Conservation (phyloP, 2,329 filamentous ascomycete species). For the Stagonosporopsis chrysanthemi region DNA sequence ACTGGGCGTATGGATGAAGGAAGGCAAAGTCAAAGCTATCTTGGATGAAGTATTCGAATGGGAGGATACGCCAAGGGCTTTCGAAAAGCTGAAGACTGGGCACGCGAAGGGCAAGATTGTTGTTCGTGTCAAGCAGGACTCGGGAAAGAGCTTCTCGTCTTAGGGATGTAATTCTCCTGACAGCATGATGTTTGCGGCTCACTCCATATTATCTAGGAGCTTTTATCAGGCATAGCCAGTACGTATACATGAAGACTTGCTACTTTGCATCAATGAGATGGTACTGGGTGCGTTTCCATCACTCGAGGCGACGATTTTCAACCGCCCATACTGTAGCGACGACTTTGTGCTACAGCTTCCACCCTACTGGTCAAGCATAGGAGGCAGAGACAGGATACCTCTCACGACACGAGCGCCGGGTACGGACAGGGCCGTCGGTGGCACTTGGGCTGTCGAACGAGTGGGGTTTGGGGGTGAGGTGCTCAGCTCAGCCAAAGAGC, state of each 20-base stretch:
- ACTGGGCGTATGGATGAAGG: conserved; percentile 63
- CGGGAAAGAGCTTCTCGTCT: background rate
- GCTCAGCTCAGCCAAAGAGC: too few species aligned
- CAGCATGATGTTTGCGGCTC: background rate
- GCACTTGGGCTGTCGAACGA: too few species aligned
- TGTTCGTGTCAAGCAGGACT: conserved; percentile 42
- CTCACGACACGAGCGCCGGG: too few species aligned
- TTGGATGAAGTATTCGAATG: conserved; percentile 65
- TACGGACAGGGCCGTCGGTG: too few species aligned
- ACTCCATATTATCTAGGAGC: background rate
- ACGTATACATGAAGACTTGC: background rate
- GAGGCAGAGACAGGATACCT: too few species aligned
- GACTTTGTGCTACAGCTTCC: too few species aligned
- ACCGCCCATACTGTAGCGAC: too few species aligned
- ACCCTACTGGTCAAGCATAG: too few species aligned
- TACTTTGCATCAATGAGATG: background rate
- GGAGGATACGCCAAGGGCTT: conserved; percentile 65
- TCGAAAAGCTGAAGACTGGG: conserved; percentile 64
- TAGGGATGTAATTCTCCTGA: background rate
- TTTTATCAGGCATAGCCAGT: background rate
- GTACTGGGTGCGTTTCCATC: background rate
- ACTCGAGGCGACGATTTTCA: too few species aligned
- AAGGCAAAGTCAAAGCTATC: conserved; percentile 65
- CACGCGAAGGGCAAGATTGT: conserved; percentile 68
- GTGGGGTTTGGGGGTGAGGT: too few species aligned